Percentiles rank a stretch among this genome's conserved stretches.
Conservation (phyloP, 129 eudicot species). For the Chrysanthemum makinoi region DNA sequence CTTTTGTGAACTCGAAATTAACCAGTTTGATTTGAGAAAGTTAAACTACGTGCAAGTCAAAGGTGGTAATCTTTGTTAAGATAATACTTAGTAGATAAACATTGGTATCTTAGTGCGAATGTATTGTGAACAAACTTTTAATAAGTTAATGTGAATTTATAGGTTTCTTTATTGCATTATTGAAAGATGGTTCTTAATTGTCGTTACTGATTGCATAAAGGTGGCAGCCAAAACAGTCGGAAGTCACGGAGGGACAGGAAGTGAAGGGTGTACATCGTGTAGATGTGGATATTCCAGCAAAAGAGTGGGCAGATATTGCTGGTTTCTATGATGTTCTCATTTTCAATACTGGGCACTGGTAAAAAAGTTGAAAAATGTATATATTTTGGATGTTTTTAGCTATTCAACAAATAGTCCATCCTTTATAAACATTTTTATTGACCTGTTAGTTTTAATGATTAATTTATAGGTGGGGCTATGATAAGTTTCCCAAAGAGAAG, state of each 20-base stretch:
- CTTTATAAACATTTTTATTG: background rate
- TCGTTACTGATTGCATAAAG: slow-evolving; percentile 6
- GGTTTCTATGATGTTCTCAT: slow-evolving; percentile 80
- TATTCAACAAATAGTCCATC: background rate
- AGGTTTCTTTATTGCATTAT: too few species aligned
- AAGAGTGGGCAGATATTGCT: slow-evolving; percentile 69
- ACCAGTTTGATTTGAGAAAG: too few species aligned
- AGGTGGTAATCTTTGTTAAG: background rate
- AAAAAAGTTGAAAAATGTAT: slow-evolving; percentile 2
- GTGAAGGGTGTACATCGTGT: slow-evolving; percentile 62
- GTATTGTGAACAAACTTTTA: background rate
- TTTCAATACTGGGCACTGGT: slow-evolving; percentile 97
- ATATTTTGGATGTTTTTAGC: background rate
- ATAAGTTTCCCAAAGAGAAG: slow-evolving; percentile 75
- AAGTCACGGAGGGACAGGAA: slow-evolving; percentile 32
- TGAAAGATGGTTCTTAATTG: background rate
- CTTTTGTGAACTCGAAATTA: too few species aligned
- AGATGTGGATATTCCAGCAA: slow-evolving; percentile 87
- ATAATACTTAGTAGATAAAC: background rate
- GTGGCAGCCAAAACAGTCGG: slow-evolving; percentile 60
- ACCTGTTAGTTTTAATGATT: background rate
- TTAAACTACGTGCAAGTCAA: too few species aligned
- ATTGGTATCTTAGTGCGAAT: background rate
- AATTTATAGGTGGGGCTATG: slow-evolving; percentile 73
- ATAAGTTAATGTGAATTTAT: too few species aligned